Percentiles rank a stretch among this genome's conserved stretches.
These are phyloP conservation scores for Coemansia sp. DNA, from an alignment of 192 early-diverging fungal species.

Conservation along the genomic window DNA sequence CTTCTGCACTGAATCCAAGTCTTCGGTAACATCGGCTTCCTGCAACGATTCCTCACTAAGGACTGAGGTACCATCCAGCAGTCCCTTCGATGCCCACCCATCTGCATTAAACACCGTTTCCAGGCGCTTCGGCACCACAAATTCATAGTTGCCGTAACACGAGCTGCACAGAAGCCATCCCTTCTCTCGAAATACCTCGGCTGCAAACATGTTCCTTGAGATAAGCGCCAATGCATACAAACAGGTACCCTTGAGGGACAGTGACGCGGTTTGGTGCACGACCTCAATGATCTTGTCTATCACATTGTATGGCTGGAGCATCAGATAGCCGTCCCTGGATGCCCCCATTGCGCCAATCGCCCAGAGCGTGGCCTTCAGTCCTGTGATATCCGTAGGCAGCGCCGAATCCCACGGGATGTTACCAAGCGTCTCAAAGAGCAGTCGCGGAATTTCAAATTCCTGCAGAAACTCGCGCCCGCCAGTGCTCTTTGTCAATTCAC, in stretches of 20 bases:
- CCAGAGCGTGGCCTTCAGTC: slow-evolving; percentile 54
- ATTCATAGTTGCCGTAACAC: slow-evolving; percentile 50
- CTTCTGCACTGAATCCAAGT: slow-evolving; percentile 52
- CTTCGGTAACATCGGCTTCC: slow-evolving; percentile 13
- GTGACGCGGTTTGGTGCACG: slow-evolving; percentile 21
- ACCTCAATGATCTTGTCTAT: slow-evolving; percentile 34
- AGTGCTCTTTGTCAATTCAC: slow-evolving; percentile 30
- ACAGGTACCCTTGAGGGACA: slow-evolving; percentile 49
- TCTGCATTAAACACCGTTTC: slow-evolving; percentile 32
- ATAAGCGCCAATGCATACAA: slow-evolving; percentile 46
- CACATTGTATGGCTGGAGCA: slow-evolving; percentile 36
- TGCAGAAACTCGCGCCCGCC: slow-evolving; percentile 35
- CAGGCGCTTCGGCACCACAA: slow-evolving; percentile 38
- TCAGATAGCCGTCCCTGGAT: slow-evolving; percentile 38
- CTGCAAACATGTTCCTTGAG: slow-evolving; percentile 49
- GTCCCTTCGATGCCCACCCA: slow-evolving; percentile 39
- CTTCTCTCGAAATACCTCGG: slow-evolving; percentile 41
- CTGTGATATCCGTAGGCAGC: slow-evolving; percentile 28
- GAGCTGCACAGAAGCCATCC: slow-evolving; percentile 51
- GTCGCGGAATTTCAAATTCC: slow-evolving; percentile 29
- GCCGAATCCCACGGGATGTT: slow-evolving; percentile 50
- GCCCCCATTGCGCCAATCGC: slow-evolving; percentile 53
- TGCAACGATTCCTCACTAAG: slow-evolving; percentile 14
- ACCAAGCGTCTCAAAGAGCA: slow-evolving; percentile 50
- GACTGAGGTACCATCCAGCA: slow-evolving; percentile 38